A percentile compares a stretch with the other conserved stretches of the same genome.
Conservation (phyloP, 352 stramenopile genomes). For the Globisporangium carolinianum region DNA sequence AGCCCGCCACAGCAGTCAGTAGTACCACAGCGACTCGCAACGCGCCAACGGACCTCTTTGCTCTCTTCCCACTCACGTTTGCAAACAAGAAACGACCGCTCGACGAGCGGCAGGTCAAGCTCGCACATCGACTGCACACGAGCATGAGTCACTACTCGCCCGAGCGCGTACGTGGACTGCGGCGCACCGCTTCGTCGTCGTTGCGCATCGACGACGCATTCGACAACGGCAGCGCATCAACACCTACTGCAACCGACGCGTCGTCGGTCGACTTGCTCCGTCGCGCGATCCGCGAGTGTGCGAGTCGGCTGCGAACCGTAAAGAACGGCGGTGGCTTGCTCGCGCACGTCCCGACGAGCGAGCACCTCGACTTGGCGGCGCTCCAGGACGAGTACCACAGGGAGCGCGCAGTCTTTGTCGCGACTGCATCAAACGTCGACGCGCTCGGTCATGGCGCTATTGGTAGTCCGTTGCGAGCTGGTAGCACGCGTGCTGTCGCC, state of each 20-base stretch:
- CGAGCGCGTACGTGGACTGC: conserved; percentile 24
- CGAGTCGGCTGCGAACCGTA: conserved; percentile 32
- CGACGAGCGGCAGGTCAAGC: conserved; percentile 45
- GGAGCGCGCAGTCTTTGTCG: conserved; percentile 3
- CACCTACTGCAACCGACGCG: not conserved
- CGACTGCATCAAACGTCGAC: not conserved
- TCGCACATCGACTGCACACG: conserved; percentile 37
- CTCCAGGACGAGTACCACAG: conserved; percentile 28
- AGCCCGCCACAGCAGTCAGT: not conserved
- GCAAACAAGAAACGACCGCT: conserved; percentile 25
- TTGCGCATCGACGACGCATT: conserved; percentile 1
- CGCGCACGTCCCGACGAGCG: conserved; percentile 20
- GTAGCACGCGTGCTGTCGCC: not conserved
- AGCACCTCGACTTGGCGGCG: conserved; percentile 24
- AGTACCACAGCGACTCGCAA: not conserved
- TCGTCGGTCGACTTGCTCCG: conserved; percentile 52
- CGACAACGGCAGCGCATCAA: conserved; percentile 6
- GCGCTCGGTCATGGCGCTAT: not conserved
- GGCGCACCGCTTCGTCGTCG: conserved; percentile 5
- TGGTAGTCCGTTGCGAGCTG: not conserved
- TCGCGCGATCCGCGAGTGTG: conserved; percentile 43
- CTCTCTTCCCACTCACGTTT: conserved; percentile 32
- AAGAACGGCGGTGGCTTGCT: conserved; percentile 48
- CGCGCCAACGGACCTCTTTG: conserved; percentile 8
- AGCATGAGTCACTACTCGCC: conserved; percentile 48